Evolutionary conservation across 2,329 filamentous ascomycete genomes (phyloP).

Genomic region (Fusarium buxicola): DNA sequence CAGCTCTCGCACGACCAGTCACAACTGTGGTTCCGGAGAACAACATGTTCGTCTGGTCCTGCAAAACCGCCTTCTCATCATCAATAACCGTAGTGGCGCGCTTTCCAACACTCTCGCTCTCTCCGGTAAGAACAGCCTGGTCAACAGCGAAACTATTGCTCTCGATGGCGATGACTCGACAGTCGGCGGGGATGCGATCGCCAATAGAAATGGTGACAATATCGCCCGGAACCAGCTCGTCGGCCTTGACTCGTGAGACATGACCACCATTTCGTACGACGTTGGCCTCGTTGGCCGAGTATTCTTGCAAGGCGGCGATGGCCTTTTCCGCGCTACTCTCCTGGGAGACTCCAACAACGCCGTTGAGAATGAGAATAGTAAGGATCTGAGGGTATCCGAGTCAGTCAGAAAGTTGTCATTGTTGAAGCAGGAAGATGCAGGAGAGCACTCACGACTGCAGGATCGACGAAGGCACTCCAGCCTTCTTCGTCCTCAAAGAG

Average conservation of each 20-base stretch:
- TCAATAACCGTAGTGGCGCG: constrained; percentile 73
- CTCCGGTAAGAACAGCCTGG: constrained; percentile 95
- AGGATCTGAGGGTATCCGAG: constrained; percentile 73
- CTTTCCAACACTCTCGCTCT: constrained; percentile 97
- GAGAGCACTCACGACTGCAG: constrained; percentile 79
- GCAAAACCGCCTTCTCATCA: constrained; percentile 89
- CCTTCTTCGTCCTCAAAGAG: constrained; percentile 93
- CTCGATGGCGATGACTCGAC: constrained; percentile 87
- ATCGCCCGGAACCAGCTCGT: constrained; percentile 95
- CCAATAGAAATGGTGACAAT: constrained; percentile 89
- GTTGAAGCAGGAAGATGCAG: constrained; percentile 3
- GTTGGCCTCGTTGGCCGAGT: constrained; percentile 97
- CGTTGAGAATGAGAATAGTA: constrained; percentile 95
- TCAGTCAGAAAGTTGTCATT: constrained; percentile 16
- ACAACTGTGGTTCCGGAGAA: constrained; percentile 99
- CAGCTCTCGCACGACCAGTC: constrained; percentile 88
- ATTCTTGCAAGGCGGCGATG: constrained; percentile 97
- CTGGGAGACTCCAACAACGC: constrained; percentile 96
- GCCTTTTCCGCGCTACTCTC: constrained; percentile 99
- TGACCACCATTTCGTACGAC: constrained; percentile 84
- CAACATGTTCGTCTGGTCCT: constrained; percentile 97
- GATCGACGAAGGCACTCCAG: constrained; percentile 98
- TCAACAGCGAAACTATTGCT: constrained; percentile 98
- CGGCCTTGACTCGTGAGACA: constrained; percentile 88
- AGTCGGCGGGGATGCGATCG: constrained; percentile 94